Percentiles rank a stretch among this genome's conserved stretches.
Evolutionary conservation across 768 basidiomycete genomes (phyloP).

Genomic region (Calocybe indica): DNA sequence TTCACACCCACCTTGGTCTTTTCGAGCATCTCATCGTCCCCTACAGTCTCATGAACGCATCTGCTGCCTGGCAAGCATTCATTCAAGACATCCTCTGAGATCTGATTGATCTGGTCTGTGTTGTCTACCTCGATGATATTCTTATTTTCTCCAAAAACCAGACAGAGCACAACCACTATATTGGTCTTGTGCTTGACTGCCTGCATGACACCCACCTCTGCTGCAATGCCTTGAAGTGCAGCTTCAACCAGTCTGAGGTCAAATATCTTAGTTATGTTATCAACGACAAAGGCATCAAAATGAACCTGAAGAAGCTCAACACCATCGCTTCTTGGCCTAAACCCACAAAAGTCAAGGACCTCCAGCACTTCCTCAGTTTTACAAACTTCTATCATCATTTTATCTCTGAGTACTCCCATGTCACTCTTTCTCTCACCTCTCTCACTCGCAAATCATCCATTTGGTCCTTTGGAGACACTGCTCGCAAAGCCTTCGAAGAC

Average conservation of each 20-base stretch:
- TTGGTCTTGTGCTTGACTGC: conserved; percentile 25
- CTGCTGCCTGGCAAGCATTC: conserved; percentile 35
- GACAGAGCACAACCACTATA: conserved; percentile 25
- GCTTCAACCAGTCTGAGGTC: conserved; percentile 28
- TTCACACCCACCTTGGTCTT: conserved; percentile 30
- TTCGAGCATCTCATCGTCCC: conserved; percentile 33
- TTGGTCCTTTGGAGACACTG: neutral
- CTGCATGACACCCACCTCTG: conserved; percentile 22
- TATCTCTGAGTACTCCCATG: conserved; percentile 16
- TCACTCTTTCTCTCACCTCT: conserved; percentile 15
- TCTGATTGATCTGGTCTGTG: conserved; percentile 27
- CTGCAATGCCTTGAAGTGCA: conserved; percentile 33
- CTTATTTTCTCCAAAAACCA: conserved; percentile 32
- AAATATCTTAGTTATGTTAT: conserved; percentile 38
- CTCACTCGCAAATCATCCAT: conserved; percentile 16
- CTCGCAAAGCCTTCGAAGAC: conserved; percentile 15
- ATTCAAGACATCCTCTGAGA: conserved; percentile 35
- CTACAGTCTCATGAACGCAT: conserved; percentile 30
- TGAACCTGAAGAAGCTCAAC: conserved; percentile 33
- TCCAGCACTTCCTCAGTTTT: conserved; percentile 33
- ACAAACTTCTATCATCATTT: conserved; percentile 23
- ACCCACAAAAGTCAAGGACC: conserved; percentile 16
- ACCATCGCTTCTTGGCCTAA: conserved; percentile 32
- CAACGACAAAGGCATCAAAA: conserved; percentile 19
- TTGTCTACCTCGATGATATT: conserved; percentile 41